A percentile compares a stretch with the other conserved stretches of the same genome.
phyloP scores from a whole-genome alignment of 352 stramenopile genomes.

The Phytophthora kernoviae region DNA sequence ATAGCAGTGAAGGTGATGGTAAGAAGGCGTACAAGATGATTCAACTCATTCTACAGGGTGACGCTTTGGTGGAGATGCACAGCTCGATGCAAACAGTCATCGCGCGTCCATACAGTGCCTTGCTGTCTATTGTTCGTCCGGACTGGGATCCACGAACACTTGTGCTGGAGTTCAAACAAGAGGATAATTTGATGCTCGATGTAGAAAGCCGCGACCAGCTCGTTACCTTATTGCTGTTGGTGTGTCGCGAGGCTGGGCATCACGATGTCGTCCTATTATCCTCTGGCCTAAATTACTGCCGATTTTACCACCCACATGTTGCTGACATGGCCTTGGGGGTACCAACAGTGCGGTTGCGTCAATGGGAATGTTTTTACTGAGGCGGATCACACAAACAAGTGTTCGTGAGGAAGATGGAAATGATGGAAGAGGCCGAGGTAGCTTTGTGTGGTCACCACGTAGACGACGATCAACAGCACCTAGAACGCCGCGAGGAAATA shows the following conservation, averaged over 20 bases:
- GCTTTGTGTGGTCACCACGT: constrained; percentile 30
- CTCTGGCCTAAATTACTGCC: constrained; percentile 50
- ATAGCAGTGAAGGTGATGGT: constrained; percentile 32
- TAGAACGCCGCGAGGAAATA: constrained; percentile 26
- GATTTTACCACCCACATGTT: constrained; percentile 63
- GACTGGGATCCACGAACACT: constrained; percentile 63
- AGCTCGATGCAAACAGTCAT: constrained; percentile 62
- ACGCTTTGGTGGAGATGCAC: constrained; percentile 66
- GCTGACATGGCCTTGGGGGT: constrained; percentile 28
- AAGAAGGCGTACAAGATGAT: constrained; percentile 52
- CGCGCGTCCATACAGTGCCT: constrained; percentile 53
- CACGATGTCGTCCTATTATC: constrained; percentile 52
- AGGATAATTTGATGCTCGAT: constrained; percentile 57
- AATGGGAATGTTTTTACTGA: constrained; percentile 67
- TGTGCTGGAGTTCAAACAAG: constrained; percentile 68
- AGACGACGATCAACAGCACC: constrained; percentile 21
- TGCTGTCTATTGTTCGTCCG: constrained; percentile 56
- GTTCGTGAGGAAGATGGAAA: constrained; percentile 16
- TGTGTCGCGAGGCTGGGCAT: constrained; percentile 61
- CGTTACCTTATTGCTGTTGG: constrained; percentile 64
- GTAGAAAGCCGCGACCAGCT: constrained; percentile 67
- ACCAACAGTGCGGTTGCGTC: constrained; percentile 20
- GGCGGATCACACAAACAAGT: constrained; percentile 48
- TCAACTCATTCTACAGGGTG: constrained; percentile 70
- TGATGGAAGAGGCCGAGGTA: constrained; percentile 16